A percentile compares a stretch with the other conserved stretches of the same genome.
Evolutionary conservation across 2,329 filamentous ascomycete species (phyloP).

Genomic region (Fonsecaea monophora): DNA sequence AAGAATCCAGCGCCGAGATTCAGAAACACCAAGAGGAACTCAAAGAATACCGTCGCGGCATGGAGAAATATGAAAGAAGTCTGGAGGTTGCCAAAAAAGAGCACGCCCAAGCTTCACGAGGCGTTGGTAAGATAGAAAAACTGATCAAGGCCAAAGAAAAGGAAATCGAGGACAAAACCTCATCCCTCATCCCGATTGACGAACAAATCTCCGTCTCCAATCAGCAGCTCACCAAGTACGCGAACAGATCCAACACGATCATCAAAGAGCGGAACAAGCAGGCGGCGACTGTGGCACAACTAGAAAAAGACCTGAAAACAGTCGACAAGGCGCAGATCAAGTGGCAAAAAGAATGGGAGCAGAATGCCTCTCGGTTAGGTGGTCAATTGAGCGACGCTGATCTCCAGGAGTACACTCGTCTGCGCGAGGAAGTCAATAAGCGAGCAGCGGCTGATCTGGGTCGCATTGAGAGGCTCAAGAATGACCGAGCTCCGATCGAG

Average conservation of each 20-base stretch:
- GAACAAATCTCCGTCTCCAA: constrained; percentile 86
- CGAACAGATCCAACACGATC: constrained; percentile 72
- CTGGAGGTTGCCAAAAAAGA: constrained; percentile 83
- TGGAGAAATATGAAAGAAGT: constrained; percentile 80
- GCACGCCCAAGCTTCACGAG: constrained; percentile 77
- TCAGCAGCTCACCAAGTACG: constrained; percentile 71
- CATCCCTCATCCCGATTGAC: constrained; percentile 83
- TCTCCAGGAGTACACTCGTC: constrained; percentile 83
- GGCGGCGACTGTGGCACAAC: constrained; percentile 70
- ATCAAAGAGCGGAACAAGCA: constrained; percentile 78
- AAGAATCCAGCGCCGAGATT: constrained; percentile 88
- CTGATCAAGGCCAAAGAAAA: constrained; percentile 85
- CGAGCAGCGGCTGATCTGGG: constrained; percentile 80
- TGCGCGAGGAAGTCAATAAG: constrained; percentile 84
- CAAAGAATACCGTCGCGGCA: constrained; percentile 86
- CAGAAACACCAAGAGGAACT: constrained; percentile 93
- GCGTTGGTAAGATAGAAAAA: constrained; percentile 81
- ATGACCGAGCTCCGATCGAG: constrained; percentile 88
- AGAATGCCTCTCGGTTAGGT: constrained; percentile 83
- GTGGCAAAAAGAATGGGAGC: constrained; percentile 87
- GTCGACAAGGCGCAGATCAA: constrained; percentile 88
- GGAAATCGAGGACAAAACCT: constrained; percentile 84
- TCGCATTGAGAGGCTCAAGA: constrained; percentile 82
- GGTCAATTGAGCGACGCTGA: constrained; percentile 84
- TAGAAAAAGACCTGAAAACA: constrained; percentile 78